Conservation (phyloP, 345 rosid genomes). For the Psidium guajava region DNA sequence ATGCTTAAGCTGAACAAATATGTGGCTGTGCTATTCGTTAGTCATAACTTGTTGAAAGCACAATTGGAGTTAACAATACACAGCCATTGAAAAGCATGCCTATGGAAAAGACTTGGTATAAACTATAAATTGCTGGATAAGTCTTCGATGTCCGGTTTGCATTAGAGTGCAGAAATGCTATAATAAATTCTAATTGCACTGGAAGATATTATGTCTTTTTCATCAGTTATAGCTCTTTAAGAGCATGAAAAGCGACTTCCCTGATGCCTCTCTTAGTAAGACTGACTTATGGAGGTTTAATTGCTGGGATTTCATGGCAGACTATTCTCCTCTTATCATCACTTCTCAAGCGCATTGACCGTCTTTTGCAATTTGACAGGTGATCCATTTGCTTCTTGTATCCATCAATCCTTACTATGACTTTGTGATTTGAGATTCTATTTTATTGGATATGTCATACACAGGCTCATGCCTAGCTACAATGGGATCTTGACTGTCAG, state of each 20-base stretch:
- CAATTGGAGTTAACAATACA: background rate
- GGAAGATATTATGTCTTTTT: background rate
- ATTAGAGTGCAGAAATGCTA: background rate
- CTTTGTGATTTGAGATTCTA: background rate
- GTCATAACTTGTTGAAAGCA: background rate
- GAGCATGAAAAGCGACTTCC: background rate
- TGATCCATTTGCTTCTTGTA: constrained; percentile 12
- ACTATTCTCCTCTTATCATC: constrained; percentile 64
- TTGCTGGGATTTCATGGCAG: constrained; percentile 32
- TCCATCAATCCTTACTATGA: background rate
- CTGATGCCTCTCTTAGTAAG: background rate
- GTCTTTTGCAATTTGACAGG: constrained; percentile 95
- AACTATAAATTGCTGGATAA: background rate
- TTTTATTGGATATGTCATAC: background rate
- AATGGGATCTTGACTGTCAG: constrained; percentile 84
- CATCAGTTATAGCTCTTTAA: background rate
- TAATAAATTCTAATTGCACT: background rate
- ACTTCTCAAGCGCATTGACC: constrained; percentile 92
- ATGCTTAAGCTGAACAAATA: background rate
- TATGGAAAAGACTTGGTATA: background rate
- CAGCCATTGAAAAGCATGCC: background rate
- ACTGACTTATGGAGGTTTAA: background rate
- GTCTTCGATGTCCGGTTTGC: background rate
- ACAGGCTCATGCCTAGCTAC: constrained; percentile 93
- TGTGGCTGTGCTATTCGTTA: background rate